Base-by-base conservation (phyloP, 2,329 filamentous ascomycete species). In the Pseudogymnoascus sp. region DNA sequence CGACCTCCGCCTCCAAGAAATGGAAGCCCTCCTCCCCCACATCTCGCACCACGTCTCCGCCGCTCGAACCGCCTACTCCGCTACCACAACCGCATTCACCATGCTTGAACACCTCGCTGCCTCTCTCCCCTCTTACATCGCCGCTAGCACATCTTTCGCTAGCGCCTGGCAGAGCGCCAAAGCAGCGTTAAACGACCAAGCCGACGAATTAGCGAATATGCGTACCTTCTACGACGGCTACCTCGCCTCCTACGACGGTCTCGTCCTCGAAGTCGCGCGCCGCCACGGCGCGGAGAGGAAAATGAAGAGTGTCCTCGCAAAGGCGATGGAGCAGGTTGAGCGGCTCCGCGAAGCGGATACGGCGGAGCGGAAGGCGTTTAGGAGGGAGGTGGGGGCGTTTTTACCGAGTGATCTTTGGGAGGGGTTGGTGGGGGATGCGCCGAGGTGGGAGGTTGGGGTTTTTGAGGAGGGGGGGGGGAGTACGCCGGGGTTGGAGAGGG, bases 341-440 rank as follows among this genome's bases (percentile, higher is more conserved):
- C 86, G 85, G 71, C 78, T 97, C 8, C 85, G 89, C 66, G 83
- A 90, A 11, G 80, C 85, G 11, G 95, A 99, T 73, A 79, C 84
- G 63, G 80, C 80, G 42, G 86, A 91, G 66, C 82, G 95, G 39
- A 89, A 96, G 67, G 79, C 83, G 0, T 97, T 99, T 74, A 83
- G 89, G 36, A 81, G 87, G 29, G 89, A 96, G 47, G 87, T 95
- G 11, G 93, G 92, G 6, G 91, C 96, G 67, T 96, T 86, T 72
- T 76, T 99, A 10, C 95, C 95, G 0, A 87, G 88, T 0, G 92
- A 97, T 73, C 84, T 97, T 21, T 97, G 92, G 91, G 87, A 86
- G 0, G 89, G 88, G 0, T 83, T 95, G 74, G 83, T 83, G 67
- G 81, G 78, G n/a, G 63, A 65, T 11, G 67, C 68, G 18, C 68